phyloP scores from a whole-genome alignment of 345 rosid genomes.

The Physaria fendleri region DNA sequence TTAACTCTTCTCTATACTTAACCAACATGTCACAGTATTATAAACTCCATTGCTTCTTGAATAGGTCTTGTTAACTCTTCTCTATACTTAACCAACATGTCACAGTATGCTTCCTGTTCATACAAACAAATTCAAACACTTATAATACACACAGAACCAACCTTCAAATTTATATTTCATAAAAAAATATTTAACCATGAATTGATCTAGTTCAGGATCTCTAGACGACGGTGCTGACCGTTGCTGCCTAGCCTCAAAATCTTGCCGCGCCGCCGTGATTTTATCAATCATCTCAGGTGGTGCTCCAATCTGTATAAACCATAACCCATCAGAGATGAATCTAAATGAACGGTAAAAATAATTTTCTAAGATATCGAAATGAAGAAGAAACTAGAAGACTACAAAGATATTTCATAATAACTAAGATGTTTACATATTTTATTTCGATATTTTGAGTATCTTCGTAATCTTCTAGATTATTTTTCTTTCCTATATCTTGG shows the following conservation, averaged over 20 bases:
- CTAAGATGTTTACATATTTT: not conserved
- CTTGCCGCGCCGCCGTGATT: conserved; percentile 66
- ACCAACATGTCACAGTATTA: conserved; percentile 78
- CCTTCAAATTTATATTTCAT: not conserved
- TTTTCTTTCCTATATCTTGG: too few species aligned
- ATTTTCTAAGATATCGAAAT: too few species aligned
- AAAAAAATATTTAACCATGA: conserved; percentile 55
- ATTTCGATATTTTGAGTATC: too few species aligned
- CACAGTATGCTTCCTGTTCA: conserved; percentile 87
- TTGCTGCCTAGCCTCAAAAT: conserved; percentile 60
- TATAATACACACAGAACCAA: too few species aligned
- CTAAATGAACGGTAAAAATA: too few species aligned
- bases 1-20: too few species aligned
- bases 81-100: conserved; percentile 88
- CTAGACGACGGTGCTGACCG: conserved; percentile 51
- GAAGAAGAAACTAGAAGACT: too few species aligned
- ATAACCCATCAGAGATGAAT: too few species aligned
- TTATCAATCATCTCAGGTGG: conserved; percentile 76
- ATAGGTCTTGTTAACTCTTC: conserved; percentile 89
- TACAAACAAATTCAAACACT: not conserved
- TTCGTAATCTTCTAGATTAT: too few species aligned
- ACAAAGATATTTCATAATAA: conserved; percentile 4
- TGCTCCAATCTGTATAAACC: conserved; percentile 69
- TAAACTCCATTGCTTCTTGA: conserved; percentile 98
- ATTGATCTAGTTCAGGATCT: conserved; percentile 97